Evolutionary conservation across 2,329 filamentous ascomycete genomes (phyloP), one percentile per base, ranked within the genome.

Genomic region (Phyllosticta citriasiana): DNA sequence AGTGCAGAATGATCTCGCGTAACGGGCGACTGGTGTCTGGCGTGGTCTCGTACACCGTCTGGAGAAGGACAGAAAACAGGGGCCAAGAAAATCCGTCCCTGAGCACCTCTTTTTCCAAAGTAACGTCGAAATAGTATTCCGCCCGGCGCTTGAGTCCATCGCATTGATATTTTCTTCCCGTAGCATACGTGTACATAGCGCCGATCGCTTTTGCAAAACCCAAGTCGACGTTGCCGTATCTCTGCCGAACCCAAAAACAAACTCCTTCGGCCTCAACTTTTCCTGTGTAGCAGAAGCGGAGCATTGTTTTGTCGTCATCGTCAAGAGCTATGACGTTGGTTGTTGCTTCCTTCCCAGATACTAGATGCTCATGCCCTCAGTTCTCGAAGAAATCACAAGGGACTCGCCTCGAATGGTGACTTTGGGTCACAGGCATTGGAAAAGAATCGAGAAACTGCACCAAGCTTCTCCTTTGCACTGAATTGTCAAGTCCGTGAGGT

Each of bases 1-100:
- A 10, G 47, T 53, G 53, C 6, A 76, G 59, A 6, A 76, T 70
- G 19, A 76, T 65, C 59, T 74, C 72, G n/a, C 74, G 67, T 8
- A 76, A 66, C 8, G 72, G 74, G 30, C 73, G 67, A 63, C 76
- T 74, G 12, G 66, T 67, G 63, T 76, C 73, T 51, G 75, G 68
- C n/a, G 74, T 77, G 16, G 69, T 71, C 53, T 67, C 68, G 64
- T 76, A 77, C 47, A 75, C 73, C 60, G 73, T 70, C 60, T 71
- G 67, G 54, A 76, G 71, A 12, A 72, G 71, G 52, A 71, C 68
- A 19, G 74, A 69, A 19, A 77, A 69, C 30, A 33, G 30, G 19
- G 19, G 19, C 19, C 19, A 33, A 33, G 30, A 33, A 6, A 6
- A 1, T 33, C 30, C 30, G 30, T 33, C 30, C 47, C 40, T 53